Evolutionary conservation across 306 rosid species (phyloP).

Genomic region (Rubus idaeus): DNA sequence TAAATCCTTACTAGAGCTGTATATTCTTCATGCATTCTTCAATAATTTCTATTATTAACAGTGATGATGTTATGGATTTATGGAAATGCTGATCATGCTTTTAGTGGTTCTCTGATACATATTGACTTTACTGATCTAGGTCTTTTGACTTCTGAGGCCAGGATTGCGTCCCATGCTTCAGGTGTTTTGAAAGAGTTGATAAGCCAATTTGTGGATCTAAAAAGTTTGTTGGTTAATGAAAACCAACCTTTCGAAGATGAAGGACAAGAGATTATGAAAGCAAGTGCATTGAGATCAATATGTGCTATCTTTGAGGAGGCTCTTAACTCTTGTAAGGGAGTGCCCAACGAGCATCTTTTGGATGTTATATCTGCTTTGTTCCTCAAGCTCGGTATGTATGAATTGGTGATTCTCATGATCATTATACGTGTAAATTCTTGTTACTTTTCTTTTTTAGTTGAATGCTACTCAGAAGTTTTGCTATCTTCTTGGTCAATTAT

Average conservation of each 20-base stretch:
- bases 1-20: background rate
- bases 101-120: constrained; percentile 35
- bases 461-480: background rate
- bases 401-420: background rate
- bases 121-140: constrained; percentile 48
- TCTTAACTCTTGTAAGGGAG: constrained; percentile 51
- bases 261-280: constrained; percentile 42
- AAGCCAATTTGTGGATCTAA: constrained; percentile 40
- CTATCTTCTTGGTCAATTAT: background rate
- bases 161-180: constrained; percentile 65
- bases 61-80: background rate
- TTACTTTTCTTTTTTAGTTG: background rate
- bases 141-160: constrained; percentile 62
- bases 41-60: background rate
- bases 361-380: constrained; percentile 70
- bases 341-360: constrained; percentile 62
- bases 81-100: background rate
- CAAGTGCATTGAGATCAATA: constrained; percentile 45
- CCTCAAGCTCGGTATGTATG: constrained; percentile 66
- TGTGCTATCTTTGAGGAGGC: constrained; percentile 63
- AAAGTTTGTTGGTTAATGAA: constrained; percentile 29
- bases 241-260: constrained; percentile 37
- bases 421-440: background rate
- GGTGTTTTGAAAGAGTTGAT: constrained; percentile 63
- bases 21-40: background rate